Evolutionary conservation across 192 early-diverging fungal species (phyloP).

Genomic region (Chytriomyces hyalinus): DNA sequence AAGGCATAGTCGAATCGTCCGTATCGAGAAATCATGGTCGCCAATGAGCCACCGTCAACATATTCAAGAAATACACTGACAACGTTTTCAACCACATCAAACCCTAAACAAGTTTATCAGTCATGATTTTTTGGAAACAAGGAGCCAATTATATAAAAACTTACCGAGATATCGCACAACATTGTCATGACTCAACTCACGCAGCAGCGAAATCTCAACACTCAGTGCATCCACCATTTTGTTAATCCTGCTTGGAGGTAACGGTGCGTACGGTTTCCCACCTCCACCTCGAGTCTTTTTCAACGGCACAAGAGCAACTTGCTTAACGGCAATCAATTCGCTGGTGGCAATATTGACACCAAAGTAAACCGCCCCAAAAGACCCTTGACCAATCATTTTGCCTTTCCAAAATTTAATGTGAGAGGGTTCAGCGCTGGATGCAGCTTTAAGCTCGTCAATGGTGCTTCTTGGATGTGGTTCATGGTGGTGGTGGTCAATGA

Average conservation of each 20-base stretch:
- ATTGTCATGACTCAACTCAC: slow-evolving; percentile 91
- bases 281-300: not conserved
- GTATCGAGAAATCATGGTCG: slow-evolving; percentile 81
- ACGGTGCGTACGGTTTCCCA: not conserved
- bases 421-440: not conserved
- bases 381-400: slow-evolving; percentile 89
- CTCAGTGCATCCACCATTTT: slow-evolving; percentile 86
- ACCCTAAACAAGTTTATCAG: slow-evolving; percentile 55
- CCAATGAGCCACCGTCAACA: slow-evolving; percentile 95
- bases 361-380: slow-evolving; percentile 93
- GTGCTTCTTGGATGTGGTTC: not conserved
- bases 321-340: slow-evolving; percentile 75
- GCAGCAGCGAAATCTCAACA: slow-evolving; percentile 87
- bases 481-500: not conserved
- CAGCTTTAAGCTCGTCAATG: not conserved
- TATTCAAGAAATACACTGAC: slow-evolving; percentile 97
- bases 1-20: slow-evolving; percentile 87
- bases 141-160: not conserved
- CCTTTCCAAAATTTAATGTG: slow-evolving; percentile 62
- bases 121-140: not conserved
- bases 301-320: slow-evolving; percentile 44
- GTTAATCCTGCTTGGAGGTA: slow-evolving; percentile 26
- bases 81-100: slow-evolving; percentile 73
- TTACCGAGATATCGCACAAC: slow-evolving; percentile 93
- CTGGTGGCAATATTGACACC: slow-evolving; percentile 87